Evolutionary conservation across 441 rosid genomes (phyloP), one percentile per base, ranked within the genome.

Genomic region (Bruguiera hainesii): DNA sequence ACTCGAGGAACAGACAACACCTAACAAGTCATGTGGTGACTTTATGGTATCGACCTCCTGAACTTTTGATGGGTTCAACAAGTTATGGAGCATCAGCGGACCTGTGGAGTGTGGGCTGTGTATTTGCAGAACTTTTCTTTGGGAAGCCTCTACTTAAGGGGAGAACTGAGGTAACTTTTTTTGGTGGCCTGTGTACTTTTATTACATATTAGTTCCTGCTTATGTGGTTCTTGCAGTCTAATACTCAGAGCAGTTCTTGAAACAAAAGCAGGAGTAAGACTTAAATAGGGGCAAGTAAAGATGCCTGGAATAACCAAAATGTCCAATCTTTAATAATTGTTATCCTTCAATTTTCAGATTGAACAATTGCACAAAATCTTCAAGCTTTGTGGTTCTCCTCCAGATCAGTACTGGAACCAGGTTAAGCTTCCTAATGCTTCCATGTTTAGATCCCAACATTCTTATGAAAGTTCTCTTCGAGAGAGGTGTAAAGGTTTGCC

Each of bases 41-140:
- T 56, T 74, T 93, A 35, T 90, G 98, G 98, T 90, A 93, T 66
- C 86, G 97, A 50, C 93, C 98, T 64, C 98, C 98, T 5, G 98
- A 93, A 75, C 98, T 90, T 71, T 76, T 93, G 69, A 89, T 90
- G 95, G 98, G 97, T 7, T 90, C 97, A 7, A 93, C 90, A 20
- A 86, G 79, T 69, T 93, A 93, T 58, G 91, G 87, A 23, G 88
- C 87, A 69, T 78, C 97, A 0, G 82, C 86, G 26, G 98, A 93
- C 73, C 74, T 93, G 28, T 93, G 98, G 98, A 93, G 97, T 71
- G 85, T 89, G 16, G 98, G 98, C 20, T 93, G 97, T 56, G 96
- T 89, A 33, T 85, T 93, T 76, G 90, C 91, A 48, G 96, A 89
- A 74, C 79, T 93, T 70, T 82, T 87, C 42, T 61, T 78, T 42